Percentiles rank a stretch among this genome's conserved stretches.
phyloP scores from a whole-genome alignment of 1,139 yeast species.

The Sugiyamaella castrensis region DNA sequence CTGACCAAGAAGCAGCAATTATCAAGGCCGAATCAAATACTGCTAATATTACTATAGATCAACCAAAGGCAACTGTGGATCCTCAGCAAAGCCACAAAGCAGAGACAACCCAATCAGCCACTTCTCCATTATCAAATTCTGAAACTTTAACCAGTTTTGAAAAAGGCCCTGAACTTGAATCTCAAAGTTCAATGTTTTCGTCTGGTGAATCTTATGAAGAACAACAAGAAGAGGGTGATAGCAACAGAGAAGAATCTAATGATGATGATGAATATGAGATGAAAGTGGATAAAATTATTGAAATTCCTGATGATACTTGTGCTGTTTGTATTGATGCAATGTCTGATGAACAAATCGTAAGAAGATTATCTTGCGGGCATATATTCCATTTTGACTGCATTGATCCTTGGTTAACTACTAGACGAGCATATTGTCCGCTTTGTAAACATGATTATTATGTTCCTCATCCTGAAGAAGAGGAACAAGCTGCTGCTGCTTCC shows the following conservation, averaged over 20 bases:
- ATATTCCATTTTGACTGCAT: conserved; percentile 77
- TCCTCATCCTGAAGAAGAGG: conserved; percentile 28
- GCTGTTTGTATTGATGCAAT: conserved; percentile 73
- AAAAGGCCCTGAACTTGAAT: conserved; percentile 21
- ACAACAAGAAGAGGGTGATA: conserved; percentile 2
- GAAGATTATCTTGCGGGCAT: conserved; percentile 80
- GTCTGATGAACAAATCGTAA: conserved; percentile 60
- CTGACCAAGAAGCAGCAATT: neutral
- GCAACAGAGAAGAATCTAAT: conserved; percentile 17
- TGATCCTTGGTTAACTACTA: conserved; percentile 75
- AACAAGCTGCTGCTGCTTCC: conserved; percentile 5
- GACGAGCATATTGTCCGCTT: conserved; percentile 82
- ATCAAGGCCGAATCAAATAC: neutral
- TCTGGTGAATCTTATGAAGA: neutral
- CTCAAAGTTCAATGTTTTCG: neutral
- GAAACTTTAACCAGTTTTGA: conserved; percentile 15
- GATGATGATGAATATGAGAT: conserved; percentile 24
- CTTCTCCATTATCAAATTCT: conserved; percentile 1
- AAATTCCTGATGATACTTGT: conserved; percentile 58
- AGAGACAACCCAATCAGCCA: neutral
- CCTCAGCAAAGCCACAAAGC: neutral
- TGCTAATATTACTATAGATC: neutral
- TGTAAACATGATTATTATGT: conserved; percentile 53
- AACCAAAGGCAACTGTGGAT: neutral
- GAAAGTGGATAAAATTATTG: conserved; percentile 31